Evolutionary conservation across 2,329 filamentous ascomycete species (phyloP).

Genomic region (Aspergillus sp.): DNA sequence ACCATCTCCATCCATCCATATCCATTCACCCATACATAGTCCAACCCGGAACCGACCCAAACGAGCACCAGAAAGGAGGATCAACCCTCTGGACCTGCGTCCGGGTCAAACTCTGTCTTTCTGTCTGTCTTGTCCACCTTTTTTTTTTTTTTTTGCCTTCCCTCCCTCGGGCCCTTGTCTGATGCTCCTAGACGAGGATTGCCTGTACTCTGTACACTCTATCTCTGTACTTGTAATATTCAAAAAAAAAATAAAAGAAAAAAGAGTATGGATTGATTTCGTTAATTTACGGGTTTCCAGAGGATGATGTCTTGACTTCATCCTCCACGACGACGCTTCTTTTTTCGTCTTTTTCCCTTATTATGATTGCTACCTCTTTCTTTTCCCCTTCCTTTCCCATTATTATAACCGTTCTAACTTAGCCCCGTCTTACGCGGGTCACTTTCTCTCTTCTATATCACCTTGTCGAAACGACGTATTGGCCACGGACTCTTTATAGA

Average conservation of each 20-base stretch:
- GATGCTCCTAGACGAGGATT: too few relatives aligned
- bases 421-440: background rate
- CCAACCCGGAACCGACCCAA: slow-evolving; percentile 26
- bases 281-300: too few relatives aligned
- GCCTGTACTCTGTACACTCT: too few relatives aligned
- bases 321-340: background rate
- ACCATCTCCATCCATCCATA: too few relatives aligned
- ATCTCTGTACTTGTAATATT: background rate
- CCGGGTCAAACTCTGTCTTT: slow-evolving; percentile 29
- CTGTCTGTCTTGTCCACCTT: background rate
- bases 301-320: background rate
- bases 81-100: slow-evolving; percentile 36
- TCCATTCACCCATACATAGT: too few relatives aligned
- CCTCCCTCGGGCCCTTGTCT: background rate
- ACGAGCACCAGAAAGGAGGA: slow-evolving; percentile 30
- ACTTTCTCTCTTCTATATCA: background rate
- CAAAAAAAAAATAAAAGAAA: background rate
- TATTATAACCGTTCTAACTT: background rate
- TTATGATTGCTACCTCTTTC: background rate
- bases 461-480: background rate
- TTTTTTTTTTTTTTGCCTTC: background rate
- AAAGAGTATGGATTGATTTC: too few relatives aligned
- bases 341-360: background rate
- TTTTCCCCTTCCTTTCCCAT: background rate
- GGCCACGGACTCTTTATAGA: background rate